These are phyloP conservation scores for Cladosporium austrohemisphaericum DNA, from an alignment of 2,329 filamentous ascomycete species.

Conservation along the genomic window DNA sequence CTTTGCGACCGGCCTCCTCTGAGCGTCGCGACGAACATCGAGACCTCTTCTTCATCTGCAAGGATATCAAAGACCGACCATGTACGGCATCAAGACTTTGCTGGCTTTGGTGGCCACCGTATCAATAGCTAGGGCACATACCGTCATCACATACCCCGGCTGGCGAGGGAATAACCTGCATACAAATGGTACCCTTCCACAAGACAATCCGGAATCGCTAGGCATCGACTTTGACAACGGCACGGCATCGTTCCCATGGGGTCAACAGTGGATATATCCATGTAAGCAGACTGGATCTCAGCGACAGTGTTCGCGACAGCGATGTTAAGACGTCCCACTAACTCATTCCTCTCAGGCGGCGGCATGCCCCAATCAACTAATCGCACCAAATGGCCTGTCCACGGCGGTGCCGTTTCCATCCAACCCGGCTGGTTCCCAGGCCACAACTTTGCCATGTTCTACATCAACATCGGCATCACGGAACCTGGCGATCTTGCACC, in stretches of 20 bases:
- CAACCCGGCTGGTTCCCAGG: conserved; percentile 97
- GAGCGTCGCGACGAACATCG: background rate
- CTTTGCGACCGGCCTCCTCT: background rate
- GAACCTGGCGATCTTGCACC: conserved; percentile 52
- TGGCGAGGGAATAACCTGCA: conserved; percentile 84
- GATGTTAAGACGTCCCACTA: no score
- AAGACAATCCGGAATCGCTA: conserved; percentile 40
- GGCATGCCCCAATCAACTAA: conserved; percentile 74
- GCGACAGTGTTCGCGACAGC: background rate
- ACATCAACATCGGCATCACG: conserved; percentile 83
- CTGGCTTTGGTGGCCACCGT: conserved; percentile 11
- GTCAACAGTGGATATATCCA: conserved; percentile 94
- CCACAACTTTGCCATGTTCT: conserved; percentile 75
- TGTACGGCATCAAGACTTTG: conserved; percentile 14
- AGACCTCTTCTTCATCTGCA: background rate
- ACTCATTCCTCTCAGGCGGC: conserved; percentile 60
- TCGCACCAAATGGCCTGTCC: conserved; percentile 86
- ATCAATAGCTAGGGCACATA: conserved; percentile 57
- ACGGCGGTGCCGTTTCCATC: conserved; percentile 79
- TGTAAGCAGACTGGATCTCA: conserved; percentile 57
- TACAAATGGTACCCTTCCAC: conserved; percentile 58
- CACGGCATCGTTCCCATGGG: conserved; percentile 64
- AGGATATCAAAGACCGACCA: background rate
- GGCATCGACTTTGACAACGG: conserved; percentile 46
- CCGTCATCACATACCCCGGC: conserved; percentile 79